Percentiles rank a stretch among this genome's conserved stretches.
Conservation (phyloP, 2,329 filamentous ascomycete species). For the Nemania sp. region DNA sequence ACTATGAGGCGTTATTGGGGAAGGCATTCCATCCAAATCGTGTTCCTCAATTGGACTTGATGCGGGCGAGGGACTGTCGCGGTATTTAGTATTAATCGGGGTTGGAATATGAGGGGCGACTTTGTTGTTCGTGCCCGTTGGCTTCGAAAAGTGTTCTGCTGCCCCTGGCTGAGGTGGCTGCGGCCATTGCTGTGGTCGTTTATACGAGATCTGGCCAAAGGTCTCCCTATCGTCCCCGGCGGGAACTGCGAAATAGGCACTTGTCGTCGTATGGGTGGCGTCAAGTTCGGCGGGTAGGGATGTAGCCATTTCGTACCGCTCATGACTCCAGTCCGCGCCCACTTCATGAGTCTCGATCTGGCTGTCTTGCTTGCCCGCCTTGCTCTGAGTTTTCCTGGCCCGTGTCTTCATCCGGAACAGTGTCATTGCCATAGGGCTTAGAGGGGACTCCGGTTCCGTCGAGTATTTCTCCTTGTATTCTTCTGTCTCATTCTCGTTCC, state of each 20-base stretch:
- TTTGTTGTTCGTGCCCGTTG: background rate
- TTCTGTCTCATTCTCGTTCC: conserved; percentile 37
- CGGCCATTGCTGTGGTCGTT: conserved; percentile 55
- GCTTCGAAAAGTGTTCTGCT: conserved; percentile 50
- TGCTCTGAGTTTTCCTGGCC: conserved; percentile 41
- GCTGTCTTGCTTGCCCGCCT: conserved; percentile 30
- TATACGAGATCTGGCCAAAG: conserved; percentile 52
- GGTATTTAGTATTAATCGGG: conserved; percentile 39
- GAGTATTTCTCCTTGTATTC: conserved; percentile 46
- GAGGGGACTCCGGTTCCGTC: conserved; percentile 42
- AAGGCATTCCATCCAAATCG: conserved; percentile 48
- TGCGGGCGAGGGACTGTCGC: conserved; percentile 38
- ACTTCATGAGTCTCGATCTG: conserved; percentile 45
- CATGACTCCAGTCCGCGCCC: conserved; percentile 50
- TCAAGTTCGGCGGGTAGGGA: conserved; percentile 56
- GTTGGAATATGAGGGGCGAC: conserved; percentile 5
- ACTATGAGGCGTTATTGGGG: conserved; percentile 53
- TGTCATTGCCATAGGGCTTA: conserved; percentile 40
- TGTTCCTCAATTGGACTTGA: conserved; percentile 44
- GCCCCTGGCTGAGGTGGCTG: conserved; percentile 56
- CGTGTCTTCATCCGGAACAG: conserved; percentile 49
- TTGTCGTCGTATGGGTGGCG: conserved; percentile 45
- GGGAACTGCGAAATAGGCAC: conserved; percentile 47
- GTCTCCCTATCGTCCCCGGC: conserved; percentile 44
- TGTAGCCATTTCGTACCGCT: conserved; percentile 58